A percentile compares a stretch with the other conserved stretches of the same genome.
These are phyloP conservation scores for Ambrosia artemisiifolia DNA, from an alignment of 129 eudicot species.

Conservation along the genomic window DNA sequence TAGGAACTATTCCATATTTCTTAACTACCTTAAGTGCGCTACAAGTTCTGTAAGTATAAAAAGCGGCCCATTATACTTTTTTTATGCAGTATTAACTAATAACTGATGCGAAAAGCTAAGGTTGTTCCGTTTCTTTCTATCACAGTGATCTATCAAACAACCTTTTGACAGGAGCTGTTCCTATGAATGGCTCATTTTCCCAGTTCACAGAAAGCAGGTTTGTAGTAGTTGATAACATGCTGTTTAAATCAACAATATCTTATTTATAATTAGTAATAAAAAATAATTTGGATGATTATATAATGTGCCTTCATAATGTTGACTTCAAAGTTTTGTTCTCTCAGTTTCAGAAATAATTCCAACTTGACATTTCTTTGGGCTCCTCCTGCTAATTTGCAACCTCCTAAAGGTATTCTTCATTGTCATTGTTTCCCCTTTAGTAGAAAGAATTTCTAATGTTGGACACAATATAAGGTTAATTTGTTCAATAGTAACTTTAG, in stretches of 20 bases:
- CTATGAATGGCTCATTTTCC: slow-evolving; percentile 66
- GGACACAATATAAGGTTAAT: neutral
- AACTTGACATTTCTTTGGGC: slow-evolving; percentile 33
- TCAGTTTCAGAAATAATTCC: slow-evolving; percentile 55
- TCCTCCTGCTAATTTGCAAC: slow-evolving; percentile 32
- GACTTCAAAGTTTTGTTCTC: slow-evolving; percentile 22
- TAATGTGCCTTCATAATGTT: slow-evolving; percentile 5
- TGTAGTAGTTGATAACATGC: slow-evolving; percentile 5
- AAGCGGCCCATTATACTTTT: neutral
- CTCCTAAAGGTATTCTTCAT: slow-evolving; percentile 47
- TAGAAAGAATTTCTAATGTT: neutral
- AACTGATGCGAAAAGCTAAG: neutral
- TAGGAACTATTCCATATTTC: slow-evolving; percentile 53
- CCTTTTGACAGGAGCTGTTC: slow-evolving; percentile 47
- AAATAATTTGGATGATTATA: neutral
- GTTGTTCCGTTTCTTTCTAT: neutral
- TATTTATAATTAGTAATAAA: neutral
- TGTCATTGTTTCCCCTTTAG: neutral
- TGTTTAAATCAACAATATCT: neutral
- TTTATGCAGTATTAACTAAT: neutral
- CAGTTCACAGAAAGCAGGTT: slow-evolving; percentile 70
- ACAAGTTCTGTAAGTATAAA: slow-evolving; percentile 68
- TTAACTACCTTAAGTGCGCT: slow-evolving; percentile 50
- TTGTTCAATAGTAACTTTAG: neutral
- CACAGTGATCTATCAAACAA: slow-evolving; percentile 78